Evolutionary conservation across 495 filamentous ascomycete genomes (phyloP).

Genomic region (Opeltia flavorubescens): DNA sequence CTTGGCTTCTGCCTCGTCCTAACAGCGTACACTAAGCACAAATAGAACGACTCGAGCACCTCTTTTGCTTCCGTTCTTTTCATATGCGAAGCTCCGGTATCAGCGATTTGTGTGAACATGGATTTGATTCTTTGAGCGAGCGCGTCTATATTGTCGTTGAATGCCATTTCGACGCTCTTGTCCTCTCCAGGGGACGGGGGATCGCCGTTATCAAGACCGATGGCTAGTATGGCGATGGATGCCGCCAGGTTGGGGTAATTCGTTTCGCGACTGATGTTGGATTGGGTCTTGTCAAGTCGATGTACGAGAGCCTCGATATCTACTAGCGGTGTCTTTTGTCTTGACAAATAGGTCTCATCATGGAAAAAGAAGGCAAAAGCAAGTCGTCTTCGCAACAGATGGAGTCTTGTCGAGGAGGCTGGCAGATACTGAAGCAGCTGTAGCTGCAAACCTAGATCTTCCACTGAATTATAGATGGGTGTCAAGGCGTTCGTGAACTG

Average conservation of each 20-base stretch:
- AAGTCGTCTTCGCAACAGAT: conserved; percentile 55
- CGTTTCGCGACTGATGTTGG: conserved; percentile 36
- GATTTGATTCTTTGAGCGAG: conserved; percentile 47
- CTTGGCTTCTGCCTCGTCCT: conserved; percentile 39
- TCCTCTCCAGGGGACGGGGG: conserved; percentile 8
- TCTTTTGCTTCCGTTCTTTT: conserved; percentile 61
- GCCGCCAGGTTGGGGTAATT: conserved; percentile 55
- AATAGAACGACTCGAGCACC: conserved; percentile 53
- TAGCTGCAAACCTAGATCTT: conserved; percentile 38
- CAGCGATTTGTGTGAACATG: conserved; percentile 57
- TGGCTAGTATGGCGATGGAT: conserved; percentile 50
- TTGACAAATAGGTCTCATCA: conserved; percentile 30
- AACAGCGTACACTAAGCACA: conserved; percentile 55
- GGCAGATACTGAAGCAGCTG: conserved; percentile 46
- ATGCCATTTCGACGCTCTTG: conserved; percentile 32
- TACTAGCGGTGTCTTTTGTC: conserved; percentile 29
- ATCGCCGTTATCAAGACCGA: conserved; percentile 54
- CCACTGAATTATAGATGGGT: conserved; percentile 36
- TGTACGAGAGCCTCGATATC: conserved; percentile 35
- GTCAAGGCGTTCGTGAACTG: conserved; percentile 41
- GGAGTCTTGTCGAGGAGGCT: conserved; percentile 35
- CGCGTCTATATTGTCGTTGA: conserved; percentile 55
- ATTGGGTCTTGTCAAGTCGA: conserved; percentile 36
- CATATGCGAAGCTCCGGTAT: conserved; percentile 57
- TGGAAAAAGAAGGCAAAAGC: conserved; percentile 56